Base-by-base conservation (phyloP, 2,329 filamentous ascomycete species). In the Pezicula carpinea region DNA sequence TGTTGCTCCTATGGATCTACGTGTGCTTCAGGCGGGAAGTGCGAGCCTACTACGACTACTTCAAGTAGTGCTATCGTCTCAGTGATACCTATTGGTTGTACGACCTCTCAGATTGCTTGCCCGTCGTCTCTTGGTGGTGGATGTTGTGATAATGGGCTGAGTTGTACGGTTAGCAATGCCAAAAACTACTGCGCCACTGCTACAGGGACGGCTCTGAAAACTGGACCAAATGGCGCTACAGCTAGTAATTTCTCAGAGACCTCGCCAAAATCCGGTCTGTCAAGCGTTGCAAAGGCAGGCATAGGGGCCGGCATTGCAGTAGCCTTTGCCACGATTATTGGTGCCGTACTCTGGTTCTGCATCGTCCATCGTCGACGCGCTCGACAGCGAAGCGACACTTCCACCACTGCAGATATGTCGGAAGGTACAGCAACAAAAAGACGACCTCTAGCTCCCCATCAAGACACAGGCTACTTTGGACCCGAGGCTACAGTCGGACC, bases 281-380 rank as follows among this genome's bases (percentile, higher is more conserved):
- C 74, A 1, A 60, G 68, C 1, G 76, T 73, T 1, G 77, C 76
- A 2, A 79, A 75, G 55, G 77, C 74, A 0, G 79, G 79, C 2
- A 74, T 83, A n/a, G 77, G 73, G 5, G 67, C 75, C 1, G 79
- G 76, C 15, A 70, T 75, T 3, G 69, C 74, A 1, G 59, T 76
- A 0, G 73, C 65, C 22, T 68, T 65, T 1, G 64, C 68, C 3
- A 38, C 70, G 5, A 34, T 77, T 13, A 63, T 77, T 32, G 74
- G 68, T 3, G 57, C 57, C 3, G 50, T 71, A 14, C 66, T 69
- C 0, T 82, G 73, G 72, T 65, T 76, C 48, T 77, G 71, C 48
- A 46, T 78, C 22, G 60, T 65, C 23, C 68, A 66, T 19, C 66
- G 70, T n/a, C 59, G 58, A 21, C 50, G 46, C 29, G 48, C 56